phyloP scores from a whole-genome alignment of 208 protist genomes.

The Trypanosoma cruzi region DNA sequence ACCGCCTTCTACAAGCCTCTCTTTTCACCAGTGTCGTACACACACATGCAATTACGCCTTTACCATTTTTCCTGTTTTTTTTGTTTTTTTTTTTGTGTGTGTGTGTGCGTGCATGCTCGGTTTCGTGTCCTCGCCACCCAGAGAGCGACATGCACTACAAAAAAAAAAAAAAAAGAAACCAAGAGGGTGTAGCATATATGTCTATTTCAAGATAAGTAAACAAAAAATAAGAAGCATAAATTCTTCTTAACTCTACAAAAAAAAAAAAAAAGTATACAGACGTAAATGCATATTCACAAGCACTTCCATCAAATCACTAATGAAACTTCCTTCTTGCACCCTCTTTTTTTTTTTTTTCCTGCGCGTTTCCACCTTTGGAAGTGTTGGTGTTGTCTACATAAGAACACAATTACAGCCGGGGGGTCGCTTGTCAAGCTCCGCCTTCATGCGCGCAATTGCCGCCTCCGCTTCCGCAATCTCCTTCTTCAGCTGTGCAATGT shows the following conservation, averaged over 20 bases:
- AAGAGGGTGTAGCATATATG: neutral
- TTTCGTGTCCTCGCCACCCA: too few species aligned
- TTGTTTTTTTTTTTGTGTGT: too few species aligned
- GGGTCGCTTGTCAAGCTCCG: conserved; percentile 42
- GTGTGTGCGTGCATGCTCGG: neutral
- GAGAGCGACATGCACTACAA: neutral
- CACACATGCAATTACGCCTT: too few species aligned
- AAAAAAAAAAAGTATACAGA: too few species aligned
- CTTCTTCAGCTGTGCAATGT: conserved; percentile 54
- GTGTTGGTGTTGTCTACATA: conserved; percentile 47
- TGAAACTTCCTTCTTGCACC: neutral
- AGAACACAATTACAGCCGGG: conserved; percentile 47
- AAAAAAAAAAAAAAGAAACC: neutral
- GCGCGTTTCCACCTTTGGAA: neutral
- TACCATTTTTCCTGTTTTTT: neutral
- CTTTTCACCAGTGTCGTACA: too few species aligned
- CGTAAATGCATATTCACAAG: too few species aligned
- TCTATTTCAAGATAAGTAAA: neutral
- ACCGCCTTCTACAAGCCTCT: too few species aligned
- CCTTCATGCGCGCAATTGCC: conserved; percentile 49
- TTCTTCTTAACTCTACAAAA: too few species aligned
- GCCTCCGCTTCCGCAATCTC: conserved; percentile 57
- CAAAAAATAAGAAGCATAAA: too few species aligned
- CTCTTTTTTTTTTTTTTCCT: conserved; percentile 11
- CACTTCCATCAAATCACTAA: too few species aligned